phyloP scores from a whole-genome alignment of 345 rosid genomes.

The Populus pruinosa region DNA sequence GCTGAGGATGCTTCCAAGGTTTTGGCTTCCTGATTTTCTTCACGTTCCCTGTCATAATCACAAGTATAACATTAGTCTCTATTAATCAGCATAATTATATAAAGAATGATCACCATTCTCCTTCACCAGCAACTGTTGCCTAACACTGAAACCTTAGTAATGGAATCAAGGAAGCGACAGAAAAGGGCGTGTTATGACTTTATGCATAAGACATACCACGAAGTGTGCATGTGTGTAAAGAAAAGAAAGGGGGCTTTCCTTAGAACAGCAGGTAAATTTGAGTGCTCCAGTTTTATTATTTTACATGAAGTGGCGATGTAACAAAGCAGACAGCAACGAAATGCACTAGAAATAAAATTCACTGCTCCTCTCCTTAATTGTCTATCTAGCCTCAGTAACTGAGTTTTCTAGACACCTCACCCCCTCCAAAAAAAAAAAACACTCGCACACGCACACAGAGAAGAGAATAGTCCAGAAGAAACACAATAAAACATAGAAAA shows the following conservation, averaged over 20 bases:
- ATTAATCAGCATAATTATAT: neutral
- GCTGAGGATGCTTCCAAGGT: conserved; percentile 84
- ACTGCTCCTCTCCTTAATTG: neutral
- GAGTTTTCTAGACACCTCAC: neutral
- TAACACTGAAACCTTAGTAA: neutral
- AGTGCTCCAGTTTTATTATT: neutral
- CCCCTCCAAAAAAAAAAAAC: too few relatives aligned
- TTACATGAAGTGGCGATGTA: neutral
- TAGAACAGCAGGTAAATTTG: neutral
- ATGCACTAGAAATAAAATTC: neutral
- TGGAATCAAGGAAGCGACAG: neutral
- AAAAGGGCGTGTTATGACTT: neutral
- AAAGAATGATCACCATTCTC: neutral
- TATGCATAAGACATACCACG: neutral
- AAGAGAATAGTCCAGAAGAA: neutral
- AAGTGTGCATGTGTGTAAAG: neutral
- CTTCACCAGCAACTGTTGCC: neutral
- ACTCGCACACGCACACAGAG: too few relatives aligned
- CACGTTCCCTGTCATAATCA: conserved; percentile 37
- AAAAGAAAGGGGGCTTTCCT: neutral
- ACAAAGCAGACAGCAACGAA: neutral
- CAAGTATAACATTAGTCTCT: neutral
- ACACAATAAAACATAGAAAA: neutral
- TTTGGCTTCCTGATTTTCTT: conserved; percentile 86
- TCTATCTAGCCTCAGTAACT: neutral